Base-by-base conservation (phyloP, 1,284 basidiomycete genomes). In the Sphaerobolus stellatus region DNA sequence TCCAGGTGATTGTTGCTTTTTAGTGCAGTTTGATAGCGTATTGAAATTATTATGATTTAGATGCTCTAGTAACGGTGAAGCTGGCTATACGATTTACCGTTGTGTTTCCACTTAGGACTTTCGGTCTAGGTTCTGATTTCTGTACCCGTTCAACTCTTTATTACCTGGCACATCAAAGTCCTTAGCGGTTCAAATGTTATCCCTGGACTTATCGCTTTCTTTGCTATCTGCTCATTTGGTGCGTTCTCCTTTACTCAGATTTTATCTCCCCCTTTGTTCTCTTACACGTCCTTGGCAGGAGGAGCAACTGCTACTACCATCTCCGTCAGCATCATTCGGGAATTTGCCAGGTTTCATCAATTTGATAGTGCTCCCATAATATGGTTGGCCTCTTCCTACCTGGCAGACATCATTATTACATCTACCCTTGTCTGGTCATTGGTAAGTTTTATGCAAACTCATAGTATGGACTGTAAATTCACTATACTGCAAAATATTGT, bases 131-230 rank as follows among this genome's bases (percentile, higher is more conserved):
- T 77, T 1, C 63, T 71, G 7, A 66, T 79, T 24, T 80, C 80
- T 4, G 75, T 74, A 0, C 78, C 79, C 0, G 78, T 81, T 4
- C 79, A 81, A 59, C 50, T 78, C 6, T 81, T 81, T 65, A 76
- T 80, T 38, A 78, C 78, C 0, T 81, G 76, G 76, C 69, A 79
- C 28, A 76, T 81, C 36, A 67, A 60, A 48, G 59, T 72, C 30
- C 67, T 82, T 52, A 79, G 71, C 4, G 74, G 72, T 53, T 74
- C 71, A 0, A 67, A 55, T 9, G 62, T 71, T 57, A 59, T 79
- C 7, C 67, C 76, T 1, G 46, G 57, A 3, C 20, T 78, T 46
- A 71, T 81, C 20, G 46, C 59, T 20, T 47, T 72, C 4, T 65
- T 81, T 7, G 65, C 75, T 2, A 5, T 77, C 0, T 60, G 69